phyloP scores from a whole-genome alignment of 495 filamentous ascomycete species.

The Aspergillus carlsbadensis region DNA sequence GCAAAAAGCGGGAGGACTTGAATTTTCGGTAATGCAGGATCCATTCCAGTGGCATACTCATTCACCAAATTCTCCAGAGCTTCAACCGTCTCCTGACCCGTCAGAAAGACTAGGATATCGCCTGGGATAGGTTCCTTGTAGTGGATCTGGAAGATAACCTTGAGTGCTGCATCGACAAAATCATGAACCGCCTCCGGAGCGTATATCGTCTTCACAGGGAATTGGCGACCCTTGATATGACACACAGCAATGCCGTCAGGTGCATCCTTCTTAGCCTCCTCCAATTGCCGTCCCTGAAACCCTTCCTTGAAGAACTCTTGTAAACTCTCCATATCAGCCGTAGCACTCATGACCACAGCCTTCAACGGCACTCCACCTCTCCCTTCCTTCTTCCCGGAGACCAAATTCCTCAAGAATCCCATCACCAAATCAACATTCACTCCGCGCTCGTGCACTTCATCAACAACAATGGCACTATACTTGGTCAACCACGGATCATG shows the following conservation, averaged over 20 bases:
- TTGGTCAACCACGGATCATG: constrained; percentile 76
- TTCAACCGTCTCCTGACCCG: constrained; percentile 92
- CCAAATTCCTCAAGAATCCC: constrained; percentile 80
- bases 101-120: constrained; percentile 91
- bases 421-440: constrained; percentile 91
- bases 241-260: constrained; percentile 52
- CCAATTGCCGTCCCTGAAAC: constrained; percentile 20
- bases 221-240: constrained; percentile 84
- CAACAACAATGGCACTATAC: constrained; percentile 89
- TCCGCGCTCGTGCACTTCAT: constrained; percentile 96
- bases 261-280: constrained; percentile 6
- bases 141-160: constrained; percentile 86
- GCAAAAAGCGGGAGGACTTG: constrained; percentile 71
- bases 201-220: constrained; percentile 78
- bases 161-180: constrained; percentile 77
- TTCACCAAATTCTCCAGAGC: constrained; percentile 75
- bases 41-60: constrained; percentile 69
- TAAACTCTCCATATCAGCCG: constrained; percentile 79
- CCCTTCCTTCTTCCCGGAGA: constrained; percentile 54
- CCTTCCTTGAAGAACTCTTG: constrained; percentile 68
- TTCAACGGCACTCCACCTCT: constrained; percentile 75
- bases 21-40: constrained; percentile 71
- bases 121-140: constrained; percentile 84
- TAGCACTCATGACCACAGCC: constrained; percentile 95
- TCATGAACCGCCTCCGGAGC: constrained; percentile 75